phyloP scores from a whole-genome alignment of 139 green algal species.

The Coccomyxa sp. region DNA sequence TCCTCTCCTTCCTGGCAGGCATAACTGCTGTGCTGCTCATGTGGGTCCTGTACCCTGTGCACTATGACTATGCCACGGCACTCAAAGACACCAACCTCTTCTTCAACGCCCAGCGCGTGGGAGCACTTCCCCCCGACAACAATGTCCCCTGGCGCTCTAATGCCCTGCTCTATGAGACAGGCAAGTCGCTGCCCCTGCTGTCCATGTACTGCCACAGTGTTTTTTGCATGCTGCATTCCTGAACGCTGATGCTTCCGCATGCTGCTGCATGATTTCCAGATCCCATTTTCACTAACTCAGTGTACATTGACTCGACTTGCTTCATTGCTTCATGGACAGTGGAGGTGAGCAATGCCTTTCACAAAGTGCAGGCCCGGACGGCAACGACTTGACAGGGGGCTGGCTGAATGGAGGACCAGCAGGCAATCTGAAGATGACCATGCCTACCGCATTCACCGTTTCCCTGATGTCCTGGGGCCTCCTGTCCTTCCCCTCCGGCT shows the following conservation, averaged over 20 bases:
- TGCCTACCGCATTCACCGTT: conserved; percentile 70
- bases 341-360: too few relatives aligned
- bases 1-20: conserved; percentile 26
- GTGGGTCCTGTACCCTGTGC: conserved; percentile 27
- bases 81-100: conserved; percentile 30
- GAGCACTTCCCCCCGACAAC: conserved; percentile 34
- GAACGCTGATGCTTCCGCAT: not conserved
- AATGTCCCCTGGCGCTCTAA: conserved; percentile 41
- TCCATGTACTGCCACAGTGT: not conserved
- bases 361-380: not conserved
- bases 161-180: conserved; percentile 28
- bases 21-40: conserved; percentile 23
- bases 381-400: conserved; percentile 40
- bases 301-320: too few relatives aligned
- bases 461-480: conserved; percentile 62
- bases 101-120: conserved; percentile 44
- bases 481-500: conserved; percentile 49
- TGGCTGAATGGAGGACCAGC: conserved; percentile 30
- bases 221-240: not conserved
- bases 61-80: conserved; percentile 17
- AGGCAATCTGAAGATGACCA: conserved; percentile 69
- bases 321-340: too few relatives aligned
- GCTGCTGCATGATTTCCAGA: not conserved
- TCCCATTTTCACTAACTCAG: too few relatives aligned
- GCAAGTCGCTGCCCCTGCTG: not conserved